Evolutionary conservation across 208 protist genomes (phyloP).

Genomic region (Balamuthia mandrillaris): DNA sequence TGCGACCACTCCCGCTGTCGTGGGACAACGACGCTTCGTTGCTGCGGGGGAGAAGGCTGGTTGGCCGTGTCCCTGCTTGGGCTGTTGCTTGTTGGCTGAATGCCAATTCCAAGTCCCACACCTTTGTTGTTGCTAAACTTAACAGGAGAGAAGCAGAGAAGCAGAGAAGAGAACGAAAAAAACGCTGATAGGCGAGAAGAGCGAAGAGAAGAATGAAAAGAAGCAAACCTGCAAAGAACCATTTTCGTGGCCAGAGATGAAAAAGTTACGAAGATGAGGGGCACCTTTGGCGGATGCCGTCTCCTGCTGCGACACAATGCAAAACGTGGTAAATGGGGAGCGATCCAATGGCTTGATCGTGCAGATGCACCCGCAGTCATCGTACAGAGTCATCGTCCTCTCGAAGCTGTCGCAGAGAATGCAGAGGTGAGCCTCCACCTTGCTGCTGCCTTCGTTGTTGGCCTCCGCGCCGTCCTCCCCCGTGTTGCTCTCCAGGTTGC

Average conservation of each 20-base stretch:
- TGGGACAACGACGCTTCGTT: too few species aligned
- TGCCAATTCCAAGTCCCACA: slow-evolving; percentile 20
- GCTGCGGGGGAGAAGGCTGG: too few species aligned
- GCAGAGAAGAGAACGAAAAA: too few species aligned
- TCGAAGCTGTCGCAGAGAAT: not conserved
- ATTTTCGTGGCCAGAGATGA: slow-evolving; percentile 6
- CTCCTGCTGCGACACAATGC: slow-evolving; percentile 4
- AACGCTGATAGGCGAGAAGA: too few species aligned
- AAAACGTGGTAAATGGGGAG: not conserved
- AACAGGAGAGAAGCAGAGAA: too few species aligned
- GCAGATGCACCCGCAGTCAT: slow-evolving; percentile 7
- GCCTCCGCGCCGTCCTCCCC: not conserved
- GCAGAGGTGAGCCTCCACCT: slow-evolving; percentile 1
- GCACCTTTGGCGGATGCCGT: not conserved
- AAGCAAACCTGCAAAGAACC: not conserved
- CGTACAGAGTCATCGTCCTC: not conserved
- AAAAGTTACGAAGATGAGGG: not conserved
- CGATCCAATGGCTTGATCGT: not conserved
- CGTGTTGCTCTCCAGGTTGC: slow-evolving; percentile 4
- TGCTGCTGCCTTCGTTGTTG: not conserved
- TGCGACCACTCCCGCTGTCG: too few species aligned
- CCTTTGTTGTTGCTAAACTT: too few species aligned
- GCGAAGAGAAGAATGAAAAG: too few species aligned
- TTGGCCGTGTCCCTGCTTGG: too few species aligned
- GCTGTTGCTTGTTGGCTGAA: too few species aligned